A percentile compares a stretch with the other conserved stretches of the same genome.
Conservation (phyloP, 345 rosid genomes). For the Xanthoceras sorbifolium region DNA sequence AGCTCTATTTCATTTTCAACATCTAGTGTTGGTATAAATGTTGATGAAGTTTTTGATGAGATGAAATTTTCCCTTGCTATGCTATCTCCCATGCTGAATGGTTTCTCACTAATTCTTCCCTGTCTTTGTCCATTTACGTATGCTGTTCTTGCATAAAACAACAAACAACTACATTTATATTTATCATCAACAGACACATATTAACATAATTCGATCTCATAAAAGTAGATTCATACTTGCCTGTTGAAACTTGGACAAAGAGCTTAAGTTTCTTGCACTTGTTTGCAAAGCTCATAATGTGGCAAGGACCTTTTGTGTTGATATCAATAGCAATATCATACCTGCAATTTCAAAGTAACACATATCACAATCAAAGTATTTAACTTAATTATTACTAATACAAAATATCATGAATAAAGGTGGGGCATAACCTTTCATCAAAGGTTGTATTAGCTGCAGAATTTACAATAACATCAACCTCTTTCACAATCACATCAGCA, state of each 20-base stretch:
- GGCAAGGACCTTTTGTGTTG: constrained; percentile 37
- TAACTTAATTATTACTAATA: background rate
- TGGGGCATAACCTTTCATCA: constrained; percentile 58
- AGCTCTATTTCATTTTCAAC: constrained; percentile 62
- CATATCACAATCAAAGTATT: background rate
- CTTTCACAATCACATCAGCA: constrained; percentile 49
- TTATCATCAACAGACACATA: background rate
- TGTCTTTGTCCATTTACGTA: constrained; percentile 95
- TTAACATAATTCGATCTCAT: background rate
- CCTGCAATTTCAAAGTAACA: constrained; percentile 29
- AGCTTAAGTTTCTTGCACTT: constrained; percentile 37
- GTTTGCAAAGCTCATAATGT: constrained; percentile 39
- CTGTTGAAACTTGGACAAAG: constrained; percentile 48
- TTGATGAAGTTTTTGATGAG: constrained; percentile 34
- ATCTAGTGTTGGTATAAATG: constrained; percentile 43
- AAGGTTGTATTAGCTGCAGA: constrained; percentile 71
- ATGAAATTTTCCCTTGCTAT: constrained; percentile 60
- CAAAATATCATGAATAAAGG: background rate
- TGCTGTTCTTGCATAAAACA: constrained; percentile 42
- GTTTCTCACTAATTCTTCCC: constrained; percentile 84
- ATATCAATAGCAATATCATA: constrained; percentile 42
- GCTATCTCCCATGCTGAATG: constrained; percentile 72
- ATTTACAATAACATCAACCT: constrained; percentile 61
- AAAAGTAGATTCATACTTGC: constrained; percentile 9
- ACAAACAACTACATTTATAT: background rate